Conservation (phyloP, 306 rosid genomes). For the Echinosophora koreensis region DNA sequence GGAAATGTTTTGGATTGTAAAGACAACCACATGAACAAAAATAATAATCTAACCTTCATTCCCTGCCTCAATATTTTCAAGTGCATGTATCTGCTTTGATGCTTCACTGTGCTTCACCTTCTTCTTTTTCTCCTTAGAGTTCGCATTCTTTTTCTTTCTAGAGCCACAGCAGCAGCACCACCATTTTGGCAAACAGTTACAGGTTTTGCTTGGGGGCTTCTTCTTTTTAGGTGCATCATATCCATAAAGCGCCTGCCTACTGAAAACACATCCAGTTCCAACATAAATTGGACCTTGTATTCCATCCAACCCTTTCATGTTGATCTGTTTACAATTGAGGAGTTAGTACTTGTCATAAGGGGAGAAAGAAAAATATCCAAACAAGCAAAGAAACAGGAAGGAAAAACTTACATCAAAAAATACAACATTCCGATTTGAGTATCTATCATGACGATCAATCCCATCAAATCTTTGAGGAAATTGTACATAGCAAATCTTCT, state of each 20-base stretch:
- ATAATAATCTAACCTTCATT: slow-evolving; percentile 61
- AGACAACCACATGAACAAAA: slow-evolving; percentile 26
- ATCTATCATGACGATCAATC: slow-evolving; percentile 93
- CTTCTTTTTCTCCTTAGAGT: slow-evolving; percentile 75
- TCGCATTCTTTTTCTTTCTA: slow-evolving; percentile 72
- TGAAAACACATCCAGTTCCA: slow-evolving; percentile 98
- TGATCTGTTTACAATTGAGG: slow-evolving; percentile 69
- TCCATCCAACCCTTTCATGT: slow-evolving; percentile 98
- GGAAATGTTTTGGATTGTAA: slow-evolving; percentile 11
- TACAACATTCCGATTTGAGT: slow-evolving; percentile 95
- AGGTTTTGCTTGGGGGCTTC: slow-evolving; percentile 90
- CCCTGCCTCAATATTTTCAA: slow-evolving; percentile 90
- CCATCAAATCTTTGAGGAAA: slow-evolving; percentile 99
- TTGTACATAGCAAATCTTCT: slow-evolving; percentile 93
- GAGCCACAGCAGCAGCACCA: slow-evolving; percentile 72
- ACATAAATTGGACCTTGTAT: slow-evolving; percentile 97
- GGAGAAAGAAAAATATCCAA: slow-evolving; percentile 19
- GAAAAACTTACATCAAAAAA: slow-evolving; percentile 85
- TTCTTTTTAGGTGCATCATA: slow-evolving; percentile 86
- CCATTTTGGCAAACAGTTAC: slow-evolving; percentile 98
- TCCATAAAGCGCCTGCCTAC: slow-evolving; percentile 91
- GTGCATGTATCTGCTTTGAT: slow-evolving; percentile 96
- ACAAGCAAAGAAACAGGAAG: slow-evolving; percentile 20
- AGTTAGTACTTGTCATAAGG: slow-evolving; percentile 38
- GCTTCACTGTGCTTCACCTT: slow-evolving; percentile 89